Conservation (phyloP, 2,329 filamentous ascomycete species). For the Scedosporium apiospermum region DNA sequence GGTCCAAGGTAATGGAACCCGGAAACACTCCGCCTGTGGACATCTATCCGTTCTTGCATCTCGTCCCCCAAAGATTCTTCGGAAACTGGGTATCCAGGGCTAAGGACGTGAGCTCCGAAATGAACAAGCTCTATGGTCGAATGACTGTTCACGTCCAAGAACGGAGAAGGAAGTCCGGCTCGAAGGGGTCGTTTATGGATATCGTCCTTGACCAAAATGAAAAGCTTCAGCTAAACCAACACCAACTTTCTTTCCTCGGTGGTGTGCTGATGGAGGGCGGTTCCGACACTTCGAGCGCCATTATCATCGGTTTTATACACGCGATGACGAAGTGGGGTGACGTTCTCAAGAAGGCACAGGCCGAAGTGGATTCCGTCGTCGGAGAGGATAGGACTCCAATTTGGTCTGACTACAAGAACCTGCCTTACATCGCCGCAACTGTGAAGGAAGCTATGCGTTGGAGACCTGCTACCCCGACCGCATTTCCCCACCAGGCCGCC, state of each 20-base stretch:
- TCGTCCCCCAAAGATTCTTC: constrained; percentile 28
- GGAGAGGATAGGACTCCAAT: constrained; percentile 24
- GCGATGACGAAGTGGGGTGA: constrained; percentile 32
- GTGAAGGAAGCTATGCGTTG: constrained; percentile 33
- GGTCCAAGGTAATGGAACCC: constrained; percentile 32
- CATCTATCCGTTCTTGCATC: constrained; percentile 32
- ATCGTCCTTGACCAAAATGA: constrained; percentile 26
- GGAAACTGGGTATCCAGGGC: constrained; percentile 28
- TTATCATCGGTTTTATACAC: constrained; percentile 25
- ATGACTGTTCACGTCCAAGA: constrained; percentile 22
- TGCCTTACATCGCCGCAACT: constrained; percentile 30
- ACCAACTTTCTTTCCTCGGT: constrained; percentile 26
- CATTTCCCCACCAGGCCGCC: constrained; percentile 25
- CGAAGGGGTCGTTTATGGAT: constrained; percentile 26
- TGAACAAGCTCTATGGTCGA: constrained; percentile 29
- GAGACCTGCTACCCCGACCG: constrained; percentile 24
- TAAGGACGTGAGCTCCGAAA: constrained; percentile 24
- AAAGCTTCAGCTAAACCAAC: constrained; percentile 18
- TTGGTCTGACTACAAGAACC: constrained; percentile 24
- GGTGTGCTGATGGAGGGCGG: constrained; percentile 22
- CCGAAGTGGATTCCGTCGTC: constrained; percentile 28
- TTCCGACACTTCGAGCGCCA: constrained; percentile 23
- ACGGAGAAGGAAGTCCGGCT: constrained; percentile 18
- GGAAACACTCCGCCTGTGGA: constrained; percentile 40
- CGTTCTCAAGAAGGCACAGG: constrained; percentile 27